phyloP scores from a whole-genome alignment of 257 asterid species.

The Salvia rosmarinus region DNA sequence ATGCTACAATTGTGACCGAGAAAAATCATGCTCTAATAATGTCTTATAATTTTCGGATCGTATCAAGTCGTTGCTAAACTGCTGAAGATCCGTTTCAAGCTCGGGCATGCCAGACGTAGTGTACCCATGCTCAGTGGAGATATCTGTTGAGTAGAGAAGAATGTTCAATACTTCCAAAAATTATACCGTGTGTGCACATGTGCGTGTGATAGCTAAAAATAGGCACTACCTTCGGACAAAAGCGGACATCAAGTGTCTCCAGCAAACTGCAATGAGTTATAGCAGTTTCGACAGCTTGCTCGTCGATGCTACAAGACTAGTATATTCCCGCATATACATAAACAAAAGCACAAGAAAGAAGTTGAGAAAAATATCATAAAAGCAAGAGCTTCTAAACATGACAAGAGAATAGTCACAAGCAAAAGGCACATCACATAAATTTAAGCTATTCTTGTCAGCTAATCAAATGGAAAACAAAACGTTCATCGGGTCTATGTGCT shows the following conservation, averaged over 20 bases:
- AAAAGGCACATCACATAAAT: neutral
- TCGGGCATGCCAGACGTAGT: conserved; percentile 72
- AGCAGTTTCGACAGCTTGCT: conserved; percentile 80
- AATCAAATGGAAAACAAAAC: too few relatives aligned
- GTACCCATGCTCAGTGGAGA: conserved; percentile 65
- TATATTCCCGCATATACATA: conserved; percentile 17
- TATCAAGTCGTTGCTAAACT: conserved; percentile 60
- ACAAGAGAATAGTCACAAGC: neutral
- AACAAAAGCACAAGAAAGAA: neutral
- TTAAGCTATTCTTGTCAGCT: neutral
- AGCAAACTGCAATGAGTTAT: conserved; percentile 68
- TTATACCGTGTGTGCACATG: neutral
- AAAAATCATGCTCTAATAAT: conserved; percentile 14
- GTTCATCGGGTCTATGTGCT: too few relatives aligned
- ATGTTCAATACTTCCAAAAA: neutral
- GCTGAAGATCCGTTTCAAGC: conserved; percentile 90
- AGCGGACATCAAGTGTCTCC: conserved; percentile 98
- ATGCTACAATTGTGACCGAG: conserved; percentile 1
- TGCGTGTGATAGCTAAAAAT: neutral
- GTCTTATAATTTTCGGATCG: neutral
- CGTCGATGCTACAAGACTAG: conserved; percentile 87
- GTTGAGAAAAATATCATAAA: conserved; percentile 3
- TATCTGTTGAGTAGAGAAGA: conserved; percentile 51
- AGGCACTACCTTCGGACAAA: conserved; percentile 74
- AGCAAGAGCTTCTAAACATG: neutral